Evolutionary conservation across 1,284 basidiomycete species (phyloP).

Genomic region (Calocybe gambosa): DNA sequence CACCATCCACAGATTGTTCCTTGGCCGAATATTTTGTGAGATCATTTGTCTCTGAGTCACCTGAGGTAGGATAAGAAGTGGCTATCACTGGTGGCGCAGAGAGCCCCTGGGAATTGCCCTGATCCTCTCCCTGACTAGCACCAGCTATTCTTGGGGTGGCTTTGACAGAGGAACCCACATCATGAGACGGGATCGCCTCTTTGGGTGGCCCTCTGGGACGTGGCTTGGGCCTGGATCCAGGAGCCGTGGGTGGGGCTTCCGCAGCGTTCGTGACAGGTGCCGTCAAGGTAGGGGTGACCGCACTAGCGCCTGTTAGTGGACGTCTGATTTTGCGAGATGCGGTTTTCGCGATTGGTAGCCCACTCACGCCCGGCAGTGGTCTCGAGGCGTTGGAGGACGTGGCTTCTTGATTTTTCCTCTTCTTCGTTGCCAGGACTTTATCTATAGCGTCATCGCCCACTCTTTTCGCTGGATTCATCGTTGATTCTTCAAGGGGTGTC

Average conservation of each 20-base stretch:
- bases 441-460: neutral
- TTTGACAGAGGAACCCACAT: neutral
- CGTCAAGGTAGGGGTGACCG: neutral
- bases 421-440: conserved; percentile 8
- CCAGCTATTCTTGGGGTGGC: neutral
- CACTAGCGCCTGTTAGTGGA: neutral
- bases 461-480: conserved; percentile 5
- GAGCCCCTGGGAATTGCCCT: neutral
- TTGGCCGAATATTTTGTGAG: no score
- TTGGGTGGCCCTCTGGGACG: conserved; percentile 7
- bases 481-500: neutral
- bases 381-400: neutral
- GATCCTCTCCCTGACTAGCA: neutral
- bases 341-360: neutral
- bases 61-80: neutral
- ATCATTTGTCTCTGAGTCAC: neutral
- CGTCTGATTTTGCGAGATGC: conserved; percentile 6
- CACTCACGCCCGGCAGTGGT: neutral
- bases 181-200: neutral
- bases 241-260: neutral
- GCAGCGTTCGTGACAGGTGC: neutral
- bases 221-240: neutral
- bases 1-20: neutral
- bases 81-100: neutral
- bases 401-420: conserved; percentile 11